phyloP scores from a whole-genome alignment of 2,329 filamentous ascomycete genomes.

The Nemania sp. region DNA sequence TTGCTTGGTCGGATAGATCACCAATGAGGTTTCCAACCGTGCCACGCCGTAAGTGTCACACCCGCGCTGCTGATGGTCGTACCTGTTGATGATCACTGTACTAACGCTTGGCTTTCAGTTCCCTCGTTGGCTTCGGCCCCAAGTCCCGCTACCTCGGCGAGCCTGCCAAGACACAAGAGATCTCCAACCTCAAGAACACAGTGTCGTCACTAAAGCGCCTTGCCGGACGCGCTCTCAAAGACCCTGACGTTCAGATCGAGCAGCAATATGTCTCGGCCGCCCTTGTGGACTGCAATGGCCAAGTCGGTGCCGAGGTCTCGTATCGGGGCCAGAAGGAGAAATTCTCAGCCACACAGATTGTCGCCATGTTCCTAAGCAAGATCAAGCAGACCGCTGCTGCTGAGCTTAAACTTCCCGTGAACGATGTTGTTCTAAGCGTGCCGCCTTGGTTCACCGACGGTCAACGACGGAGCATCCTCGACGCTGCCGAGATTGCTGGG shows the following conservation, averaged over 20 bases:
- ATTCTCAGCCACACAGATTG: conserved; percentile 92
- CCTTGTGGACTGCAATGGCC: conserved; percentile 87
- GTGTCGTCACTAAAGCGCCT: conserved; percentile 91
- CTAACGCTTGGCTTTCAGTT: conserved; percentile 55
- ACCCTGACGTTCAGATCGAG: conserved; percentile 92
- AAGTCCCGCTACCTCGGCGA: conserved; percentile 95
- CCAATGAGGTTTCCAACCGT: conserved; percentile 99
- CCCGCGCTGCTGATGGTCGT: conserved; percentile 21
- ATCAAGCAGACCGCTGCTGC: conserved; percentile 84
- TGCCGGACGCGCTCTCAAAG: conserved; percentile 80
- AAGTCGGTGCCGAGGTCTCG: conserved; percentile 90
- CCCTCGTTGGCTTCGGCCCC: conserved; percentile 91
- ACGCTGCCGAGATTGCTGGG: conserved; percentile 90
- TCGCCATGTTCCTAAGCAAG: conserved; percentile 95
- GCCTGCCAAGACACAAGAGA: conserved; percentile 96
- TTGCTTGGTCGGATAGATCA: conserved; percentile 63
- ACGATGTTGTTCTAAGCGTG: conserved; percentile 90
- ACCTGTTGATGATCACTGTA: conserved; percentile 3
- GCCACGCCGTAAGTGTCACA: conserved; percentile 81
- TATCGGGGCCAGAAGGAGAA: conserved; percentile 94
- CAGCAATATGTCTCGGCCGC: conserved; percentile 85
- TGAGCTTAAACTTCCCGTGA: conserved; percentile 89
- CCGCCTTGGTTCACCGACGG: conserved; percentile 97
- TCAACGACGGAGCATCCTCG: conserved; percentile 85
- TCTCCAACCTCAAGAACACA: conserved; percentile 99